Evolutionary conservation across 148 eudicot genomes (phyloP).

Genomic region (Chenopodium formosanum): DNA sequence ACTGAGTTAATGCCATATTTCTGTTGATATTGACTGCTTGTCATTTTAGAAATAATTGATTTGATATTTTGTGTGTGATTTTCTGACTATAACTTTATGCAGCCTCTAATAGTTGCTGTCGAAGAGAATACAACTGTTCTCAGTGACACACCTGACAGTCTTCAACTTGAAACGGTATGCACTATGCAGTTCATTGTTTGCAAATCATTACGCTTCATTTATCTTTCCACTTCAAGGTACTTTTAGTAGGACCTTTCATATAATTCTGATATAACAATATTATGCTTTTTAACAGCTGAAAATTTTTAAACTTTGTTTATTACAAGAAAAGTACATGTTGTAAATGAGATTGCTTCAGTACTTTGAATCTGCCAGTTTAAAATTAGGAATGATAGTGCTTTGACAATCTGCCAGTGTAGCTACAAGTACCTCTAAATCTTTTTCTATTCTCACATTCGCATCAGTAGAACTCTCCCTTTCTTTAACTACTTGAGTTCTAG

Average conservation of each 20-base stretch:
- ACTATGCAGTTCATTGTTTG: conserved; percentile 20
- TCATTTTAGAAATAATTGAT: not conserved
- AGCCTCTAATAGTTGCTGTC: conserved; percentile 85
- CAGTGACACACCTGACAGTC: conserved; percentile 68
- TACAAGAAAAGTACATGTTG: not conserved
- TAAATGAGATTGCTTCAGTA: not conserved
- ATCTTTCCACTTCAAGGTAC: not conserved
- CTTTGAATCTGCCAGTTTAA: not conserved
- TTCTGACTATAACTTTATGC: conserved; percentile 29
- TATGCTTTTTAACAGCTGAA: not conserved
- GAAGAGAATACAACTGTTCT: conserved; percentile 92
- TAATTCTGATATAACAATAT: not conserved
- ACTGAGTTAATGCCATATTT: not conserved
- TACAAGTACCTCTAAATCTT: not conserved
- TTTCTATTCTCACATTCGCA: not conserved
- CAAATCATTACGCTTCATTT: not conserved
- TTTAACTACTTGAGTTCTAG: too few species aligned
- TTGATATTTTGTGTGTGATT: not conserved
- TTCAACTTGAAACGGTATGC: conserved; percentile 67
- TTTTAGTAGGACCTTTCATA: not conserved
- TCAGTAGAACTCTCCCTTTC: not conserved
- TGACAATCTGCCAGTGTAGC: not conserved
- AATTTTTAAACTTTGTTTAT: too few species aligned
- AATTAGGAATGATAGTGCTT: not conserved
- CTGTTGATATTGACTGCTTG: not conserved